Conservation (phyloP, 2,329 filamentous ascomycete species). For the Microdochium paspali region DNA sequence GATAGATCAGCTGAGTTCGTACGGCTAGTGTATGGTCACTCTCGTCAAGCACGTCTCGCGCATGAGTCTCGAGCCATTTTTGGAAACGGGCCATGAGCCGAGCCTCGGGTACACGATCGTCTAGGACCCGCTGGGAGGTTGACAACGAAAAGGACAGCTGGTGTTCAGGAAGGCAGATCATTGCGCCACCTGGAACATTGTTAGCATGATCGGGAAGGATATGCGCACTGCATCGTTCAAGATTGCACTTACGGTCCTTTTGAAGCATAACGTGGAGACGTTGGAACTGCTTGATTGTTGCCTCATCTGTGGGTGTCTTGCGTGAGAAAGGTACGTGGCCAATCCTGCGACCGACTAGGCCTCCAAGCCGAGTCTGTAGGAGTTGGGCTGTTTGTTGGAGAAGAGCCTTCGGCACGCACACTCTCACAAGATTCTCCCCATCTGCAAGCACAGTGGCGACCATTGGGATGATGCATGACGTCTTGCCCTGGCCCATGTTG, state of each 20-base stretch:
- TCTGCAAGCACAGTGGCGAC: conserved; percentile 35
- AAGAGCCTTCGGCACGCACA: conserved; percentile 47
- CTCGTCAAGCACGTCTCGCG: conserved; percentile 56
- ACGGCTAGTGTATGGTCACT: conserved; percentile 44
- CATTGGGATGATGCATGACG: conserved; percentile 46
- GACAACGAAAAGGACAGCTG: conserved; percentile 54
- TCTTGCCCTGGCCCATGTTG: conserved; percentile 59
- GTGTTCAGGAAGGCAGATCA: conserved; percentile 55
- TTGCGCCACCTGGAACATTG: conserved; percentile 37
- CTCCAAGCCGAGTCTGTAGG: conserved; percentile 43
- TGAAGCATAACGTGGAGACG: conserved; percentile 17
- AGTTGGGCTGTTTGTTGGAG: conserved; percentile 48
- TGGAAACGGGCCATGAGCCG: conserved; percentile 40
- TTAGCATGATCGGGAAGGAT: conserved; percentile 1
- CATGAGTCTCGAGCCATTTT: conserved; percentile 33
- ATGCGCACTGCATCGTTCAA: neutral
- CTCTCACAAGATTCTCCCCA: conserved; percentile 32
- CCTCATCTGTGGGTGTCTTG: conserved; percentile 24
- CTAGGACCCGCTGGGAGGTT: conserved; percentile 45
- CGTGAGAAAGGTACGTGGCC: conserved; percentile 50
- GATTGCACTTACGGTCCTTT: neutral
- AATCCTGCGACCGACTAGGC: conserved; percentile 41
- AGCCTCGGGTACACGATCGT: conserved; percentile 30
- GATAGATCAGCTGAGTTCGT: conserved; percentile 47
- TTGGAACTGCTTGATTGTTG: conserved; percentile 25